These are phyloP conservation scores for Cystobasidiaceae sp. DNA, from an alignment of 1,284 basidiomycete genomes.

Conservation along the genomic window DNA sequence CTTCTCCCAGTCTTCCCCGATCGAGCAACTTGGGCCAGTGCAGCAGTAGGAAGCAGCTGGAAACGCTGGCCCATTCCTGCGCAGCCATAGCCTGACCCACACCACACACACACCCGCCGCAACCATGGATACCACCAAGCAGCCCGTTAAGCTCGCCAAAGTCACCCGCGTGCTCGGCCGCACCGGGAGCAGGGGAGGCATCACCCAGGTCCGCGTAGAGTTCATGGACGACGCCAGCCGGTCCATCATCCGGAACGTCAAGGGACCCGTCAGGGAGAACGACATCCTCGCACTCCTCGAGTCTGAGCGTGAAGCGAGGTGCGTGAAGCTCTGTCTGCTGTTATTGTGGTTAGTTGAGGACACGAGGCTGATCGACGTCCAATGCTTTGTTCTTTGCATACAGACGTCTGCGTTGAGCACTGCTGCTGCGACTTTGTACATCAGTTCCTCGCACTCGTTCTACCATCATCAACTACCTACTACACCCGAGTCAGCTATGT, in stretches of 20 bases:
- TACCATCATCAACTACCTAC: too few species aligned
- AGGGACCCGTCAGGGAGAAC: conserved; percentile 92
- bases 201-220: conserved; percentile 99
- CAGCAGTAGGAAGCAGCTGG: too few species aligned
- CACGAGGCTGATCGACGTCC: too few species aligned
- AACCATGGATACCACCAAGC: conserved; percentile 58
- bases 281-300: conserved; percentile 97
- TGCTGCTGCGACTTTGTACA: too few species aligned
- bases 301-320: conserved; percentile 99
- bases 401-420: conserved; percentile 5
- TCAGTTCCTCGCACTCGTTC: too few species aligned
- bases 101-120: too few species aligned
- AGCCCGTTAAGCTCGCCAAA: conserved; percentile 89
- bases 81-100: too few species aligned
- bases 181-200: conserved; percentile 98
- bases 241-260: conserved; percentile 98
- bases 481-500: too few species aligned
- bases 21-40: too few species aligned
- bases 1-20: too few species aligned
- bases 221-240: conserved; percentile 97
- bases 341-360: too few species aligned
- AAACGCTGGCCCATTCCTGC: too few species aligned
- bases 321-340: conserved; percentile 48
- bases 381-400: background rate
- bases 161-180: conserved; percentile 97